Evolutionary conservation across 306 rosid genomes (phyloP), one percentile per base, ranked within the genome.

Genomic region (Trifolium subterraneum): DNA sequence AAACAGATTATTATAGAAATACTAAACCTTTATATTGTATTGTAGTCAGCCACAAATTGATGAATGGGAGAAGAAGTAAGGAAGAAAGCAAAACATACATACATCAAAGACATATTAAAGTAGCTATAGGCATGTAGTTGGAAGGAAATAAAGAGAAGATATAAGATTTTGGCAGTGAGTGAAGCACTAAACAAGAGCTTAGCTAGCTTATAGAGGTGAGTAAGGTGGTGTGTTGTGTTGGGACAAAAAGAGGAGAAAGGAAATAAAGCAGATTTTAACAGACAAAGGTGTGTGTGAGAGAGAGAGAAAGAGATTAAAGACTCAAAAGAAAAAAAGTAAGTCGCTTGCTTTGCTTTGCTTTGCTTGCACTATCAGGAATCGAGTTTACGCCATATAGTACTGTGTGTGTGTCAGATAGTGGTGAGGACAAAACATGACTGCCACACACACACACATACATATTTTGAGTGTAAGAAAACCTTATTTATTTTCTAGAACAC

Each of bases 311-410:
- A 38, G 71, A 65, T 20, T 65, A 16, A 15, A 36, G 41, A 51
- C 58, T 51, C 58, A 27, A 8, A 29, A 13, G 31, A 38, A 22
- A 22, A 36, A 64, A 64, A 39, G 84, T 71, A 14, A 31, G 16
- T 60, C 15, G 20, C 20, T 60, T 54, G 8, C 14, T 77, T 77
- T 64, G 82, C 54, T 51, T 82, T 86, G 89, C 90, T 90, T 90
- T 84, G 96, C 89, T 87, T 90, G 92, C 89, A 87, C 87, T 82
- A 79, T 77, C 89, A 87, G 88, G 78, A 86, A 86, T 84, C 90
- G 64, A 86, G 89, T 90, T 86, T 82, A 82, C 86, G 86, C 92
- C 89, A 82, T 73, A 8, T 42, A 72, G 82, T 83, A 82, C 39
- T 36, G 84, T 69, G 80, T 86, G 25, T 68, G 80, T 88, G 92